These are phyloP conservation scores for Cucurbita ficifolia DNA, from an alignment of 306 rosid genomes.

Conservation along the genomic window DNA sequence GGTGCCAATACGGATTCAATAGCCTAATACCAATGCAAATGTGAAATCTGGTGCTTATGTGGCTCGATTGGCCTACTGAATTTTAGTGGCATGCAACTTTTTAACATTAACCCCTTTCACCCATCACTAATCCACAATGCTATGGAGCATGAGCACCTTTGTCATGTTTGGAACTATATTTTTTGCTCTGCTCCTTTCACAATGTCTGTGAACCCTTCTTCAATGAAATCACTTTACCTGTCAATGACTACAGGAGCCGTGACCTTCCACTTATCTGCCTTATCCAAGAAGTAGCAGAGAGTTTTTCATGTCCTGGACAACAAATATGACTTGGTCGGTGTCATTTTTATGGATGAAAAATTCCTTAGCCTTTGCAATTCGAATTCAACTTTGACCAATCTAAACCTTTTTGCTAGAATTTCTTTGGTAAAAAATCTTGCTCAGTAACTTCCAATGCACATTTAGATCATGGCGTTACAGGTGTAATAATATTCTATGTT, in stretches of 20 bases:
- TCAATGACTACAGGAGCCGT: conserved; percentile 60
- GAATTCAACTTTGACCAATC: too few relatives aligned
- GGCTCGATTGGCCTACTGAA: background rate
- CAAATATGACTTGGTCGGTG: too few relatives aligned
- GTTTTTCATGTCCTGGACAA: too few relatives aligned
- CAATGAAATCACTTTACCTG: conserved; percentile 71
- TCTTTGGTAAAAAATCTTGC: background rate
- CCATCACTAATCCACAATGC: background rate
- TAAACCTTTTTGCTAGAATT: background rate
- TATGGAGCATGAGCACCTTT: background rate
- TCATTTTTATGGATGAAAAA: too few relatives aligned
- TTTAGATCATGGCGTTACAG: background rate
- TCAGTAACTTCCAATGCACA: background rate
- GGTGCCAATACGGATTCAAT: background rate
- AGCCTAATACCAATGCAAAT: background rate
- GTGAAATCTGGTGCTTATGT: background rate
- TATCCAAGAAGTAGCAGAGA: too few relatives aligned
- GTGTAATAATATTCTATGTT: background rate
- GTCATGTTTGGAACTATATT: conserved; percentile 56
- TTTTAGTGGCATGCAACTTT: background rate
- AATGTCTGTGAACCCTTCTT: background rate
- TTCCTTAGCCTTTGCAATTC: too few relatives aligned
- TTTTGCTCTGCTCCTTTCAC: conserved; percentile 40
- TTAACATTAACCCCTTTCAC: background rate
- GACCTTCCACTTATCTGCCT: conserved; percentile 10